A percentile compares a stretch with the other conserved stretches of the same genome.
Evolutionary conservation across 1,284 basidiomycete genomes (phyloP).

Genomic region (Lignosus rhinocerotis): DNA sequence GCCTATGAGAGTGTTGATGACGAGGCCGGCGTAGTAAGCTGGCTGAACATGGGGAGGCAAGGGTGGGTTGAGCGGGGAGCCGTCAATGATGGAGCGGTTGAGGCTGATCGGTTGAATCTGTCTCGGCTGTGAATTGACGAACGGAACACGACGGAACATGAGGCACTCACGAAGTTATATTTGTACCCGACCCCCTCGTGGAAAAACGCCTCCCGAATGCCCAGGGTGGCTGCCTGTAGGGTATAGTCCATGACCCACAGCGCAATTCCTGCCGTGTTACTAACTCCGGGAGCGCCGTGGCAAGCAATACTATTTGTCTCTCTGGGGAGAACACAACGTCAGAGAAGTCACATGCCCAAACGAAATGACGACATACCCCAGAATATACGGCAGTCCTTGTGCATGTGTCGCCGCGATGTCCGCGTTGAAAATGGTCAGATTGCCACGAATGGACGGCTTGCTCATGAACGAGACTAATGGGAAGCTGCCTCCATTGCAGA

Average conservation of each 20-base stretch:
- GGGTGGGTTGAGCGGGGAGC: conserved; percentile 45
- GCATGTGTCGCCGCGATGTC: conserved; percentile 51
- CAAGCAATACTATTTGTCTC: conserved; percentile 39
- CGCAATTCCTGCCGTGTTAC: conserved; percentile 69
- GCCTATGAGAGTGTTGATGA: conserved; percentile 46
- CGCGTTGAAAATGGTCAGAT: conserved; percentile 48
- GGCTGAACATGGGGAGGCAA: conserved; percentile 59
- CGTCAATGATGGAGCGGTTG: conserved; percentile 53
- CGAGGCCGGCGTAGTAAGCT: conserved; percentile 61
- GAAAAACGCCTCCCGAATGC: conserved; percentile 40
- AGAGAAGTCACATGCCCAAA: not conserved
- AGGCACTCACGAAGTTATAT: conserved; percentile 42
- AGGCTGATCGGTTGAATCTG: conserved; percentile 59
- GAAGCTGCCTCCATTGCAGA: conserved; percentile 52
- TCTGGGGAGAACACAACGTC: conserved; percentile 3
- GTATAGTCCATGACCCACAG: conserved; percentile 71
- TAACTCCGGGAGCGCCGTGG: conserved; percentile 65
- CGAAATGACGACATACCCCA: conserved; percentile 44
- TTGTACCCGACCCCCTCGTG: conserved; percentile 46
- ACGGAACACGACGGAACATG: not conserved
- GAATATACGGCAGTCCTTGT: conserved; percentile 55
- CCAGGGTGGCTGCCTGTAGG: conserved; percentile 45
- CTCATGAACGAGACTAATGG: conserved; percentile 61
- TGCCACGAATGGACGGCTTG: conserved; percentile 57
- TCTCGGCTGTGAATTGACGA: not conserved